Evolutionary conservation across 805 yeast species (phyloP).

Genomic region (Lipomyces yamanashiensis): DNA sequence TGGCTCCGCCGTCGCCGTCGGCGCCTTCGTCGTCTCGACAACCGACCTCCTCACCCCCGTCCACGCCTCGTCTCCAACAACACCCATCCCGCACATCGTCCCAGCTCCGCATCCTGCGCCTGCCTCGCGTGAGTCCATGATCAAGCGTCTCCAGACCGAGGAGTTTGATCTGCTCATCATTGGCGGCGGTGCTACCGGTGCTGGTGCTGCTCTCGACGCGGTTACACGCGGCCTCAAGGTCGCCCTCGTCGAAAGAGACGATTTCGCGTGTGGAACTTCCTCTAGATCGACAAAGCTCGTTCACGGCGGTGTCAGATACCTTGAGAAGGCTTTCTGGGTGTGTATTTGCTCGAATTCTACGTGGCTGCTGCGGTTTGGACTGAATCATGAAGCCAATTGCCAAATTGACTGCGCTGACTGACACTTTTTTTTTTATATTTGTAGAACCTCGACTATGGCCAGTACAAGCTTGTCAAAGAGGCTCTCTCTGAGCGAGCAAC

Average conservation of each 20-base stretch:
- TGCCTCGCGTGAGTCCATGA: conserved; percentile 34
- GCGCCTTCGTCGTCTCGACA: conserved; percentile 12
- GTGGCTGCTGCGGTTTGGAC: neutral
- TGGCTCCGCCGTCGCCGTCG: conserved; percentile 12
- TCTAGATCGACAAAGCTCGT: conserved; percentile 95
- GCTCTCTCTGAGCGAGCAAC: conserved; percentile 86
- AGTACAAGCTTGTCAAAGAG: conserved; percentile 84
- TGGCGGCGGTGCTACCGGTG: conserved; percentile 97
- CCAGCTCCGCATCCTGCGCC: conserved; percentile 27
- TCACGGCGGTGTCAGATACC: conserved; percentile 95
- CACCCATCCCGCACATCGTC: neutral
- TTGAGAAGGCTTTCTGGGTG: conserved; percentile 87
- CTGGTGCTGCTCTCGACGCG: conserved; percentile 93
- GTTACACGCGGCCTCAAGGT: conserved; percentile 88
- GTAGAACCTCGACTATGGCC: conserved; percentile 79
- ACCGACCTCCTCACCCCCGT: conserved; percentile 6
- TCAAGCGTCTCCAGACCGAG: conserved; percentile 26
- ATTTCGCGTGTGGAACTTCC: conserved; percentile 90
- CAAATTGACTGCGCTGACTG: neutral
- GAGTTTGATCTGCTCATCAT: conserved; percentile 79
- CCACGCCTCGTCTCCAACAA: conserved; percentile 3
- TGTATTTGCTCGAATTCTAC: neutral
- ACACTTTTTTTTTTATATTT: neutral
- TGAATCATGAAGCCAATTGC: neutral
- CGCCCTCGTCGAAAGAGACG: conserved; percentile 82